These are phyloP conservation scores for Lagenaria siceraria DNA, from an alignment of 306 rosid species.

Conservation along the genomic window DNA sequence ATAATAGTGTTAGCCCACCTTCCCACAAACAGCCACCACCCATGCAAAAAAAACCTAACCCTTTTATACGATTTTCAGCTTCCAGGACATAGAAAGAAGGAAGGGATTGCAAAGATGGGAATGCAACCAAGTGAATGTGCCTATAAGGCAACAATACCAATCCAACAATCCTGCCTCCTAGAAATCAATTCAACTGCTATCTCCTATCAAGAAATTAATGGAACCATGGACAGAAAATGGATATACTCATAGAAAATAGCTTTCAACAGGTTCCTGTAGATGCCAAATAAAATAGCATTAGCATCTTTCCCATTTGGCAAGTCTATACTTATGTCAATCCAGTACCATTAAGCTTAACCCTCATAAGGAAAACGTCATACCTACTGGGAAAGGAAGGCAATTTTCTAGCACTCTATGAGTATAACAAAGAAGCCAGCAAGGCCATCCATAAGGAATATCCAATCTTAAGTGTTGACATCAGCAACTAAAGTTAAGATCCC, in stretches of 20 bases:
- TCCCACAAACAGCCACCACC: neutral
- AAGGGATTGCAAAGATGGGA: neutral
- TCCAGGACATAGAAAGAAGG: neutral
- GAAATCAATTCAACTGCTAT: neutral
- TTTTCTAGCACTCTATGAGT: neutral
- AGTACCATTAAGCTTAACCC: neutral
- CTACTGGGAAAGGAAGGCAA: neutral
- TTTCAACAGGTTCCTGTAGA: neutral
- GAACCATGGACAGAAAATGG: neutral
- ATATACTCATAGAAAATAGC: neutral
- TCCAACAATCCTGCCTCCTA: neutral
- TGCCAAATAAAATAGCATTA: neutral
- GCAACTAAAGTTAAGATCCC: neutral
- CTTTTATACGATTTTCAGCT: neutral
- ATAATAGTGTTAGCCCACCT: neutral
- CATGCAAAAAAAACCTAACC: neutral
- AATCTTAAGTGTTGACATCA: neutral
- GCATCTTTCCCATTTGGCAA: neutral
- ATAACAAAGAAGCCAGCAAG: neutral
- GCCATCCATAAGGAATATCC: neutral
- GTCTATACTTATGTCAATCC: neutral
- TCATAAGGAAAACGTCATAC: neutral
- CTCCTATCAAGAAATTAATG: neutral
- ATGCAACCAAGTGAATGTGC: neutral
- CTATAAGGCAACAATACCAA: neutral